These are phyloP conservation scores for Aaosphaeria pasadenensis DNA, from an alignment of 2,329 filamentous ascomycete genomes.

Conservation along the genomic window DNA sequence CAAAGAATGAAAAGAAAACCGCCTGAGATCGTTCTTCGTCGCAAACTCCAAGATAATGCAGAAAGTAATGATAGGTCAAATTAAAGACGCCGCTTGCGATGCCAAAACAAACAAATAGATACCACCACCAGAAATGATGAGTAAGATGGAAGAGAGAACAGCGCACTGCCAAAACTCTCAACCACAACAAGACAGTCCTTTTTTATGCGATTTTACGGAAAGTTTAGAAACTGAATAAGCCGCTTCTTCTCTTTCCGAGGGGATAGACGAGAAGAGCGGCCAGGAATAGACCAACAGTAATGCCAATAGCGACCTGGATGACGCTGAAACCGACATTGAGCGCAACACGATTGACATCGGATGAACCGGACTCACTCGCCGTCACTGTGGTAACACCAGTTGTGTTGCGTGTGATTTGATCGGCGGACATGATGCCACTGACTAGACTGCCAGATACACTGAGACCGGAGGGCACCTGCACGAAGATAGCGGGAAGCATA, in stretches of 20 bases:
- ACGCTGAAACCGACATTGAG: conserved; percentile 49
- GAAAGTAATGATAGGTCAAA: no score
- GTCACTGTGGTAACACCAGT: conserved; percentile 44
- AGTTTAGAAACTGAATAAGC: conserved; percentile 31
- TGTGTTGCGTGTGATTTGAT: conserved; percentile 51
- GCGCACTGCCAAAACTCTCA: no score
- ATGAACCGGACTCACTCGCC: conserved; percentile 21
- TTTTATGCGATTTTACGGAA: no score
- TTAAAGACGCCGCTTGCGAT: no score
- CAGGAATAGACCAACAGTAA: conserved; percentile 50
- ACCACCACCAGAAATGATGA: no score
- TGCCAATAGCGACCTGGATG: conserved; percentile 51
- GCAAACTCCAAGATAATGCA: no score
- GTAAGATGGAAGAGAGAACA: no score
- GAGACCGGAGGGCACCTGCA: conserved; percentile 60
- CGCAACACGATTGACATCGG: conserved; percentile 41
- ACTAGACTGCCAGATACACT: conserved; percentile 58
- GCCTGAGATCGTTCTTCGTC: no score
- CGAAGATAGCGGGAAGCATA: conserved; percentile 83
- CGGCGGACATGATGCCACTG: conserved; percentile 54
- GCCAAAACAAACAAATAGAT: no score
- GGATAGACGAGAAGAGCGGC: conserved; percentile 50
- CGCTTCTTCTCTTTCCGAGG: conserved; percentile 46
- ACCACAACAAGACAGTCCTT: no score
- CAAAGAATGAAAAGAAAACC: no score